These are phyloP conservation scores for Magnolia changhungtana DNA, from an alignment of 164 flowering plant species.

Conservation along the genomic window DNA sequence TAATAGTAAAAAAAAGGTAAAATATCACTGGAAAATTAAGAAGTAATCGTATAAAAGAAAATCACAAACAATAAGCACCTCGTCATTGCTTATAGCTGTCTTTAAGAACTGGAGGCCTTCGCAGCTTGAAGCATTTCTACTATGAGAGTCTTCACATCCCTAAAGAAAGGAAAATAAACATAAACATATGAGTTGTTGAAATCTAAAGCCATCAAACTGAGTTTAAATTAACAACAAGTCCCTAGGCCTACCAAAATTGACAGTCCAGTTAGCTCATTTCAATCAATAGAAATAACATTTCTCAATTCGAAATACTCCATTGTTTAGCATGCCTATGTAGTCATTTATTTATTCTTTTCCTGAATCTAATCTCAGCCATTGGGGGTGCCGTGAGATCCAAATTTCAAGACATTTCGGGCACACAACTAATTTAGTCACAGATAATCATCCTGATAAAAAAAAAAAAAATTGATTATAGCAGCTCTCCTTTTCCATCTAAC, in stretches of 20 bases:
- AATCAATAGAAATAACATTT: neutral
- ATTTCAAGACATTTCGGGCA: neutral
- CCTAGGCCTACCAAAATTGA: neutral
- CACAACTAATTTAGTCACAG: too few relatives aligned
- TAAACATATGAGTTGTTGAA: neutral
- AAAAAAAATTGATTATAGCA: too few relatives aligned
- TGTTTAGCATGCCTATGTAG: neutral
- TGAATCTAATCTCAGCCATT: neutral
- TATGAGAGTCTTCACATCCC: constrained; percentile 88
- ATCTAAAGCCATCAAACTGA: neutral
- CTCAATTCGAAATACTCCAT: neutral
- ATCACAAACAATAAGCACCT: neutral
- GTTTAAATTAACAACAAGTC: neutral
- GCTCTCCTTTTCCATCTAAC: too few relatives aligned
- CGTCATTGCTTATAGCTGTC: neutral
- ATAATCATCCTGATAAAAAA: too few relatives aligned
- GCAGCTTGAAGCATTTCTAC: constrained; percentile 90
- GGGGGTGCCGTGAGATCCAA: neutral
- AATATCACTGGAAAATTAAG: neutral
- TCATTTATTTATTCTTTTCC: neutral
- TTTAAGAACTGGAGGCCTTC: constrained; percentile 21
- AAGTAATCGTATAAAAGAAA: too few relatives aligned
- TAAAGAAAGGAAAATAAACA: constrained; percentile 16
- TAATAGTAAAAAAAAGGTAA: neutral
- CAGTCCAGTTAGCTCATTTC: neutral